Percentiles rank a stretch among this genome's conserved stretches.
These are phyloP conservation scores for Podila minutissima DNA, from an alignment of 192 early-diverging fungal genomes.

Conservation along the genomic window DNA sequence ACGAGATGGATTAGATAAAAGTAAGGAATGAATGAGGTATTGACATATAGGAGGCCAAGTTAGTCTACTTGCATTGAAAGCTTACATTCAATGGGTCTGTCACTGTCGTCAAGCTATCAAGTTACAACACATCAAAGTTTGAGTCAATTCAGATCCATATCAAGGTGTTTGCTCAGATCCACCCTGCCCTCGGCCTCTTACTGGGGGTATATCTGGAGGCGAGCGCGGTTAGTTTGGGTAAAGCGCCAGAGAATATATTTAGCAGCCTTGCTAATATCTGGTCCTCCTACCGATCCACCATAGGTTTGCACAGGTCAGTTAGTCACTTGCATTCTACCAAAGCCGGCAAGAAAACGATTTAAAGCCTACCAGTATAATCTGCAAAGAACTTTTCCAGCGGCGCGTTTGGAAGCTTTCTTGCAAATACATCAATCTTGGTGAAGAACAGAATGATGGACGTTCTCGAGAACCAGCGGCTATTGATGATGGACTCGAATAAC, in stretches of 20 bases:
- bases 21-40: not conserved
- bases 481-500: constrained; percentile 91
- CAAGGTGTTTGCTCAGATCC: not conserved
- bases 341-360: not conserved
- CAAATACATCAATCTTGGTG: constrained; percentile 94
- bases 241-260: constrained; percentile 92
- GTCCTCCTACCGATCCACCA: constrained; percentile 13
- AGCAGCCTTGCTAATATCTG: constrained; percentile 81
- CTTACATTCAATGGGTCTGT: constrained; percentile 89
- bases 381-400: constrained; percentile 88
- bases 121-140: constrained; percentile 4
- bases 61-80: too few relatives aligned
- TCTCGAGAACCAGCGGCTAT: constrained; percentile 91
- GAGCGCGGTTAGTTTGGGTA: constrained; percentile 81
- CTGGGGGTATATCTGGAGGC: constrained; percentile 82
- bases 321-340: not conserved
- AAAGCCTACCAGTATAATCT: constrained; percentile 71
- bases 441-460: constrained; percentile 93
- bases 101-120: constrained; percentile 78
- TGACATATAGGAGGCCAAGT: too few relatives aligned
- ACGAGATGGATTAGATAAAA: not conserved
- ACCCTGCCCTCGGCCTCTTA: constrained; percentile 32
- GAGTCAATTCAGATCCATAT: too few relatives aligned
- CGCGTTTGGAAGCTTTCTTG: constrained; percentile 77
- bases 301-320: too few relatives aligned